phyloP scores from a whole-genome alignment of 768 basidiomycete species.

The Naganishia onofrii region DNA sequence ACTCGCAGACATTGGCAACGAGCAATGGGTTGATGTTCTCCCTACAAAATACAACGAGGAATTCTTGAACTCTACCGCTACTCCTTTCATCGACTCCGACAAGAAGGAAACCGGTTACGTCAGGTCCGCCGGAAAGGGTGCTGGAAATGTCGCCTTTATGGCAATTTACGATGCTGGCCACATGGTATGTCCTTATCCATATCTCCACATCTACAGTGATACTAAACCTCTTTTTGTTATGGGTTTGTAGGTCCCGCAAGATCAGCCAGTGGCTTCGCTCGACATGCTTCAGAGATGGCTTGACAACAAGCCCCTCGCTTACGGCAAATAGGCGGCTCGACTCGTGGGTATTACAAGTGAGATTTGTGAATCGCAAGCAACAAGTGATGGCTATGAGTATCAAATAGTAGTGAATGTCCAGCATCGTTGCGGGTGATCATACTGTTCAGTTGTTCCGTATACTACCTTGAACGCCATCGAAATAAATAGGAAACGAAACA shows the following conservation, averaged over 20 bases:
- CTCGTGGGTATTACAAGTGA: background rate
- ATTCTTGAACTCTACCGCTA: slow-evolving; percentile 58
- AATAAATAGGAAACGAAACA: background rate
- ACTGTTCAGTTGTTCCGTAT: too few relatives aligned
- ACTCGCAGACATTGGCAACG: slow-evolving; percentile 39
- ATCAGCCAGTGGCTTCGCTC: slow-evolving; percentile 82
- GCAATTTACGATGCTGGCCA: slow-evolving; percentile 76
- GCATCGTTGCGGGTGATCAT: too few relatives aligned
- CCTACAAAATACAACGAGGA: slow-evolving; percentile 64
- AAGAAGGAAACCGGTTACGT: slow-evolving; percentile 67
- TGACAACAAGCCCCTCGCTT: slow-evolving; percentile 50
- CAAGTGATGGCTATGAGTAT: too few relatives aligned
- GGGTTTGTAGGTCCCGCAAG: slow-evolving; percentile 85
- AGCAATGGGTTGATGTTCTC: slow-evolving; percentile 65
- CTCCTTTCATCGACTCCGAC: slow-evolving; percentile 59
- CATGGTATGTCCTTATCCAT: slow-evolving; percentile 44
- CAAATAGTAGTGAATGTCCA: too few relatives aligned
- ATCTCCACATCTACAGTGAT: too few relatives aligned
- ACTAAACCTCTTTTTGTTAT: too few relatives aligned
- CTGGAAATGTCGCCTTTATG: slow-evolving; percentile 83
- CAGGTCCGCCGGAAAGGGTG: slow-evolving; percentile 66
- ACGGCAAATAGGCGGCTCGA: slow-evolving; percentile 27
- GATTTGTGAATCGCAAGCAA: background rate
- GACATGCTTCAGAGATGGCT: slow-evolving; percentile 58
- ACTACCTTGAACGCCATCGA: background rate